These are phyloP conservation scores for Colletotrichum theobromicola DNA, from an alignment of 2,329 filamentous ascomycete genomes.

Conservation along the genomic window DNA sequence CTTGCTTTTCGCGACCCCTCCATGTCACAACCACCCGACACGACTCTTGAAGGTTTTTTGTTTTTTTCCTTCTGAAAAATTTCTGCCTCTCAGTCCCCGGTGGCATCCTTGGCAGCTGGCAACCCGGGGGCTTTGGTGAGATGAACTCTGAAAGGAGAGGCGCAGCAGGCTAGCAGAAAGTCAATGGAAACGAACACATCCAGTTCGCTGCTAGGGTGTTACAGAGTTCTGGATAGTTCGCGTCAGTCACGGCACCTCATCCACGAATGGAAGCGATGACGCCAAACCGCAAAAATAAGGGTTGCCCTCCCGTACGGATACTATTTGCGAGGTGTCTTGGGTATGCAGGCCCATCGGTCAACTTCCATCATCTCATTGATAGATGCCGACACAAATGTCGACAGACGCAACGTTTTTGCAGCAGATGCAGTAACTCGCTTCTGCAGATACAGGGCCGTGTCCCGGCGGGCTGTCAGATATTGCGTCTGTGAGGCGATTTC, in stretches of 20 bases:
- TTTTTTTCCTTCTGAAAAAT: background rate
- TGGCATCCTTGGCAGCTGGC: background rate
- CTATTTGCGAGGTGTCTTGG: background rate
- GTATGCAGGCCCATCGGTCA: background rate
- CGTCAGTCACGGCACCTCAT: slow-evolving; percentile 1
- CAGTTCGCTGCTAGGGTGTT: slow-evolving; percentile 14
- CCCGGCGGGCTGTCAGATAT: slow-evolving; percentile 6
- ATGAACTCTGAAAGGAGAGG: slow-evolving; percentile 13
- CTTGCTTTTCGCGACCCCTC: background rate
- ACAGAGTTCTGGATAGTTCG: slow-evolving; percentile 16
- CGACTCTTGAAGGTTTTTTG: background rate
- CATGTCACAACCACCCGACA: background rate
- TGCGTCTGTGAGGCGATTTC: background rate
- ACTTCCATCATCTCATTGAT: background rate
- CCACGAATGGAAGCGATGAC: background rate
- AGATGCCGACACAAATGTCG: background rate
- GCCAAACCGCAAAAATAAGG: background rate
- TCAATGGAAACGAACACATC: slow-evolving; percentile 19
- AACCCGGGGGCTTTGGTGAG: background rate
- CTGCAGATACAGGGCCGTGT: slow-evolving; percentile 11
- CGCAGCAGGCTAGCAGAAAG: slow-evolving; percentile 4
- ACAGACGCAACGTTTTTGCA: background rate
- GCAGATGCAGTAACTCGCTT: background rate
- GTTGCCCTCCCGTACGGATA: background rate
- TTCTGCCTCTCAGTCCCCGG: background rate